Evolutionary conservation across 257 asterid genomes (phyloP), one percentile per base, ranked within the genome.

Genomic region (Solanum habrochaites): DNA sequence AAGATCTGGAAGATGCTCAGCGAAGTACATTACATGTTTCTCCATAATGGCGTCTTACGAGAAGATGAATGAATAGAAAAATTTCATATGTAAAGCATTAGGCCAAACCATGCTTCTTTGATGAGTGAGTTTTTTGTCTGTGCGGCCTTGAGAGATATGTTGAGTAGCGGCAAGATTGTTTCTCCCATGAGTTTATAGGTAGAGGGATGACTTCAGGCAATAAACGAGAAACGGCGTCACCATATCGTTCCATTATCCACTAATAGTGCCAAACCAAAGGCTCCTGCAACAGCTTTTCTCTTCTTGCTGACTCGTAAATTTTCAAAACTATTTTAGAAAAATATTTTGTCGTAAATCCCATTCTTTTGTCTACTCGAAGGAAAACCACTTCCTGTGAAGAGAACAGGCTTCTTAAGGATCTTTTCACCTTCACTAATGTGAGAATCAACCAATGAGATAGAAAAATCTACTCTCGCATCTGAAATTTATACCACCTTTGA

Each of bases 241-340:
- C 60, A 7, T 90, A 90, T 74, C 82, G 88, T 42, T 88, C 92
- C 45, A 85, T 87, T 39, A 89, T 90, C 88, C n/a, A 89, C 89
- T 82, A 88, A 52, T 60, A 90, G 64, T 88, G 92, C 92, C 92
- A 90, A 23, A 90, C 39, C 40, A n/a, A 90, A 81, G 49, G 90
- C 89, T 43, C 91, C 92, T 15, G 91, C 89, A 52, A 91, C 92
- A 25, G 92, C 88, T 88, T 39, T 90, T 37, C 45, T 90, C 83
- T 85, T 85, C 82, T 86, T 49, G 92, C 91, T 20, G 92, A 90
- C 75, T 88, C 88, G 66, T 85, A 90, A 29, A 90, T 81, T 88
- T 29, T 90, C 92, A 45, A 89, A 16, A 88, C 86, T 14, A 77
- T 75, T 85, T 88, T 66, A 90, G 56, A 40, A 88, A 13, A 73